Conservation (phyloP, 108 stramenopile genomes). For the Ochromonas danica region DNA sequence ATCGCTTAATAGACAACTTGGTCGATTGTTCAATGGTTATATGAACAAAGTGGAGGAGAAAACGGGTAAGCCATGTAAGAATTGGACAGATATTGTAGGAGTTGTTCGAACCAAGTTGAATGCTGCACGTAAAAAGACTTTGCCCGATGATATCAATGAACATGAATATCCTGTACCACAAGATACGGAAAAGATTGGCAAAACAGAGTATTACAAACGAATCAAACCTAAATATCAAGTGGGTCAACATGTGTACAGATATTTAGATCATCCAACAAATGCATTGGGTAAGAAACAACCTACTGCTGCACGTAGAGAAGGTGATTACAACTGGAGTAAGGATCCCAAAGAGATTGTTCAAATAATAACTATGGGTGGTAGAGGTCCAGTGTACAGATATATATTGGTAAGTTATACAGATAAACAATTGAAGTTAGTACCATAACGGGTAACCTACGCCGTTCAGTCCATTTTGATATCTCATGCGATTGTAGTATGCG, state of each 20-base stretch:
- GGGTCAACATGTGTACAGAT: neutral
- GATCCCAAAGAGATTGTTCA: constrained; percentile 10
- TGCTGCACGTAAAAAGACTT: neutral
- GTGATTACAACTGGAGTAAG: neutral
- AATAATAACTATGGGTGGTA: neutral
- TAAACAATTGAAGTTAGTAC: neutral
- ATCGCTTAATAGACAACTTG: constrained; percentile 23
- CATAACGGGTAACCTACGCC: no score
- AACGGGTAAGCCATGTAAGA: neutral
- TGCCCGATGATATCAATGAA: neutral
- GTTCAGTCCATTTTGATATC: no score
- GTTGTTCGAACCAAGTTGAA: constrained; percentile 20
- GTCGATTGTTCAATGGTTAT: constrained; percentile 35
- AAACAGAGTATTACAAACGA: neutral
- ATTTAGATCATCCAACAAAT: neutral
- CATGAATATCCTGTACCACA: neutral
- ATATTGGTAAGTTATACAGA: neutral
- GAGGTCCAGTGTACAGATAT: neutral
- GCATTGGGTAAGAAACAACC: constrained; percentile 23
- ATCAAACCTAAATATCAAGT: neutral
- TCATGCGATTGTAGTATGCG: no score
- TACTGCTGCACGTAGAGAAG: constrained; percentile 1
- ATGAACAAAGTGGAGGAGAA: constrained; percentile 7
- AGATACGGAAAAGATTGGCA: neutral
- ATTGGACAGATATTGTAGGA: neutral